Evolutionary conservation across 257 asterid species (phyloP), one percentile per base, ranked within the genome.

Genomic region (Nicotiana benthamiana): DNA sequence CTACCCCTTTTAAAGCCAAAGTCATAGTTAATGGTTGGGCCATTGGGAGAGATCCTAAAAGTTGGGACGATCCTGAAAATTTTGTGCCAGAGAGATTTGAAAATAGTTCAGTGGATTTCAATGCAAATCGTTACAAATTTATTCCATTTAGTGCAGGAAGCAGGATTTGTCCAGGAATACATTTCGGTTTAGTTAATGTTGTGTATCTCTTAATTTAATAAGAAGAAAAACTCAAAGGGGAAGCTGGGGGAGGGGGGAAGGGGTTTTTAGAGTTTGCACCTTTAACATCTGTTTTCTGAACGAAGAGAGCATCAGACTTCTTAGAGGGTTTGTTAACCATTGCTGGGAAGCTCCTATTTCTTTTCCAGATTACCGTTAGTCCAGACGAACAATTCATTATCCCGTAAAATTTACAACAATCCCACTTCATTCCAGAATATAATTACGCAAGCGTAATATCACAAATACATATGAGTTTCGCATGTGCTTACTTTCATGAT

Each of bases 71-170:
- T 2, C 62, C 78, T 3, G 84, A 84, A 13, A 9, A 2, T 8
- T 84, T 84, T 53, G 16, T 18, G 5, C 83, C 84, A 0, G 83
- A 84, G 28, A 76, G 87, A 70, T 81, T 80, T 81, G 84, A 81
- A 16, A 70, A 67, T 17, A 81, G 12, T 59, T 36, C 48, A 16
- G 15, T 57, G 16, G 84, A 84, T 81, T 80, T 61, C 2, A 13
- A 5, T 4, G 86, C 82, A 57, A 52, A 54, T 28, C 28, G 76
- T 9, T 75, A 20, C 34, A 61, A 80, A 48, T 75, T 17, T 52
- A 28, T 79, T 7, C 86, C 83, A 61, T 83, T 83, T 62, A 81
- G 86, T 43, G 81, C 81, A 17, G 86, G 83, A 48, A 80, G 67
- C 26, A 72, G 86, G 40, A 66, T 82, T 0, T 82, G 82, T 32